phyloP scores from a whole-genome alignment of 495 filamentous ascomycete genomes.

The Amniculicola lignicola region DNA sequence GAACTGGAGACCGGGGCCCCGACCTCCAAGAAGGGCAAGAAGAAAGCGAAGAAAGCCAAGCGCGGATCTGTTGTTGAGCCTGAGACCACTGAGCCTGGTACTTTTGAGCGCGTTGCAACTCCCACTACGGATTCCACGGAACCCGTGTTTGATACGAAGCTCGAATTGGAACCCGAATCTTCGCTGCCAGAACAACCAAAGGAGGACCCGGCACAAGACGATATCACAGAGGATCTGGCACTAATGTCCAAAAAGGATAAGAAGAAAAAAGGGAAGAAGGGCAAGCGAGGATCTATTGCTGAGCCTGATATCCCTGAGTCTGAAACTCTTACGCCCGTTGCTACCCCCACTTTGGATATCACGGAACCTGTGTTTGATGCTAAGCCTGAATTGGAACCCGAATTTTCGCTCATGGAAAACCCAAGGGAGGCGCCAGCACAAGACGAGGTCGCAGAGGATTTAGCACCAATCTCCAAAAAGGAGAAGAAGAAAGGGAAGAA shows the following conservation, averaged over 20 bases:
- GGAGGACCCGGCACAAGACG: no score
- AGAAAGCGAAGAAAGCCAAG: slow-evolving; percentile 13
- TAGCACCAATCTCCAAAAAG: no score
- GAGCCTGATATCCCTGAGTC: not conserved
- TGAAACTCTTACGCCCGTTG: no score
- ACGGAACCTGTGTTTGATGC: not conserved
- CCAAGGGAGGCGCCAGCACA: not conserved
- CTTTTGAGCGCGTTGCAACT: not conserved
- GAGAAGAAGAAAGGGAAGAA: no score
- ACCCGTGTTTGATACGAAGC: no score
- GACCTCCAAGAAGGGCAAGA: slow-evolving; percentile 12
- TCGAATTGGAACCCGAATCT: no score
- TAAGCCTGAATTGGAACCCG: not conserved
- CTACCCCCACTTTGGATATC: not conserved
- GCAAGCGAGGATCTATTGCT: not conserved
- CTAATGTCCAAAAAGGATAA: not conserved
- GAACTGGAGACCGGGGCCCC: slow-evolving; percentile 3
- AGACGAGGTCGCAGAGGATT: no score
- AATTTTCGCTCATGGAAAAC: not conserved
- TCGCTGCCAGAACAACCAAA: no score
- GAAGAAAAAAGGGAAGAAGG: slow-evolving; percentile 1
- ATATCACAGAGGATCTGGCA: no score
- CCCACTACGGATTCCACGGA: no score
- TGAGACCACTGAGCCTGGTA: not conserved
- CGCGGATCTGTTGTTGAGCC: not conserved